Base-by-base conservation (phyloP, 768 basidiomycete species). In the Cubamyces sp. region DNA sequence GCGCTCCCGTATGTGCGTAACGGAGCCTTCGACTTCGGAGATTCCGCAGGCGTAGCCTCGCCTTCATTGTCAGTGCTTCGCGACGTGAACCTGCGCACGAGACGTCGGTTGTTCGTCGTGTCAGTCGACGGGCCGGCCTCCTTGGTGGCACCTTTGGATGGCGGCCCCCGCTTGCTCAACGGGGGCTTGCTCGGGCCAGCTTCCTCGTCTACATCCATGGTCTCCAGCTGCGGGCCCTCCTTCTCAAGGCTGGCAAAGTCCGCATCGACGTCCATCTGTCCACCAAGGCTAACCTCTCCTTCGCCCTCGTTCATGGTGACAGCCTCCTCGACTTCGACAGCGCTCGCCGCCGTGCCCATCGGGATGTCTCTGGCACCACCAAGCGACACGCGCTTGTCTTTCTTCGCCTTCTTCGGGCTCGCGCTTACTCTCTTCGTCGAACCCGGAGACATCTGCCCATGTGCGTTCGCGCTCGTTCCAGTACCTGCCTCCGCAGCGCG, bases 251-350 rank as follows among this genome's bases (percentile, higher is more conserved):
- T 65, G 8, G 26, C 65, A 25, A 45, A 56, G 21, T 62, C 64
- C 8, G 39, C 45, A 37, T 60, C 63, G 25, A 64, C 59, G 45
- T 62, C 64, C 59, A 58, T 65, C 34, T 40, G 51, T 1, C 34
- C 55, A n/a, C 58, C 64, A 1, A 59, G 41, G 49, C 57, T 59
- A 15, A 56, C 65, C 15, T 65, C 73, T 15, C 61, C 64, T 9
- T 63, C 64, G 21, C 61, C 54, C 4, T 34, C 34, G 34, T 34
- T 34, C 18, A 64, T 18, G 12, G 60, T 58, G 5, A 72, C 61
- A 5, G 51, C 65, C n/a, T 69, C 66, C 42, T 74, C 74, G 9
- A 69, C 73, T 52, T 76, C 71, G 28, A 56, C 57, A 42, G 64
- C 68, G 28, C 68, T 73, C 25, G 59, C 66, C 39, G 56, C 69